These are phyloP conservation scores for Sherardia arvensis DNA, from an alignment of 257 asterid species.

Conservation along the genomic window DNA sequence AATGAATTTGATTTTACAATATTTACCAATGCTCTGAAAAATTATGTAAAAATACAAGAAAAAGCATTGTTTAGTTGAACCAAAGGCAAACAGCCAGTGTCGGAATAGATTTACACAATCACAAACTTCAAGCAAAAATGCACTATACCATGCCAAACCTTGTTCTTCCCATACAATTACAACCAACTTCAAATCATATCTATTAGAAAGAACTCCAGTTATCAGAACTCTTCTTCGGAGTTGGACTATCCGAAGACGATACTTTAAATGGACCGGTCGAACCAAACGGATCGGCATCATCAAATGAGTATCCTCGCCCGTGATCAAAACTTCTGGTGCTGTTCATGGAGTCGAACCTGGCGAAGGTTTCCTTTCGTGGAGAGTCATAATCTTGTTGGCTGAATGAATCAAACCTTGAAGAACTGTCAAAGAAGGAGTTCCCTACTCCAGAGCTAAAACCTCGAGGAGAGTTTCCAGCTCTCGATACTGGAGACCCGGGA, in stretches of 20 bases:
- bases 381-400: conserved; percentile 39
- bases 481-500: conserved; percentile 62
- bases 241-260: conserved; percentile 52
- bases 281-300: conserved; percentile 85
- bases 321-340: conserved; percentile 60
- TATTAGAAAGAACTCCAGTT: conserved; percentile 34
- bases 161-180: neutral
- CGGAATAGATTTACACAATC: neutral
- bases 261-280: conserved; percentile 86
- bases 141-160: neutral
- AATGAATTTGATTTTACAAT: no score
- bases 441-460: conserved; percentile 49
- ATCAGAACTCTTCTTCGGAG: conserved; percentile 40
- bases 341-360: conserved; percentile 79
- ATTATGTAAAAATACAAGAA: no score
- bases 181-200: neutral
- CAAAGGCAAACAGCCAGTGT: neutral
- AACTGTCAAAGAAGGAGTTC: conserved; percentile 56
- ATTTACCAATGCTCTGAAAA: no score
- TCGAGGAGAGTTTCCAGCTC: conserved; percentile 58
- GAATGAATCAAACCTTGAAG: conserved; percentile 81
- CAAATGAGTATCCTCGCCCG: conserved; percentile 62
- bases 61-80: no score
- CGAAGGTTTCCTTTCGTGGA: conserved; percentile 42
- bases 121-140: neutral